Conservation (phyloP, 2,329 filamentous ascomycete genomes). For the Fusarium verrucosum region DNA sequence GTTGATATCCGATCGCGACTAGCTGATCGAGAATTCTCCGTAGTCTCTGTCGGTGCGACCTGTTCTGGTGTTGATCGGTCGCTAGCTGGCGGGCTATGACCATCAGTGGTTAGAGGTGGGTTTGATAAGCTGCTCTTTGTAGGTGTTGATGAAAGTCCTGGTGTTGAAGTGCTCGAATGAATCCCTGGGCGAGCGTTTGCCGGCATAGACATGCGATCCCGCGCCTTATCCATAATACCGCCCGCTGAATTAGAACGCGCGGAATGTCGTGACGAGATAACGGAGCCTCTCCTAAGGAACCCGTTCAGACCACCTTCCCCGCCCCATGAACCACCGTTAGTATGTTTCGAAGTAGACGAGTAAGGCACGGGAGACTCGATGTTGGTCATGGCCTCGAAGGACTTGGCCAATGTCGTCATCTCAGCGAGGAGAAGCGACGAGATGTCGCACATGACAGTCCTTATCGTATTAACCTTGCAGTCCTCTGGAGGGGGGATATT, state of each 20-base stretch:
- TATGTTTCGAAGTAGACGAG: constrained; percentile 48
- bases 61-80: constrained; percentile 55
- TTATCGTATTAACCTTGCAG: constrained; percentile 81
- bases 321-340: constrained; percentile 55
- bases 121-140: constrained; percentile 59
- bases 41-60: constrained; percentile 50
- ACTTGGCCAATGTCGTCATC: constrained; percentile 77
- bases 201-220: constrained; percentile 84
- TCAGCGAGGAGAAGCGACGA: constrained; percentile 78
- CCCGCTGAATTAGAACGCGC: constrained; percentile 65
- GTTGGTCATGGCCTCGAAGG: constrained; percentile 75
- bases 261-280: constrained; percentile 56
- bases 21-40: constrained; percentile 59
- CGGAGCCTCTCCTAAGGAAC: constrained; percentile 63
- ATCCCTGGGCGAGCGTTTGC: constrained; percentile 59
- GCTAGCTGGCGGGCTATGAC: constrained; percentile 49
- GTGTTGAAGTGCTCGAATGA: constrained; percentile 57
- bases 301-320: constrained; percentile 52
- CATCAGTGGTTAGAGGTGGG: constrained; percentile 60
- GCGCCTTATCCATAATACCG: constrained; percentile 65
- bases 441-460: constrained; percentile 81
- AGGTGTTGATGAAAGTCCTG: constrained; percentile 61
- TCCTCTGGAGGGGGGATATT: constrained; percentile 74
- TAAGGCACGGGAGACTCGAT: constrained; percentile 78
- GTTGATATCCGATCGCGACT: constrained; percentile 68